Evolutionary conservation across 495 filamentous ascomycete genomes (phyloP), one percentile per base, ranked within the genome.

Genomic region (Delitschia confertaspora): DNA sequence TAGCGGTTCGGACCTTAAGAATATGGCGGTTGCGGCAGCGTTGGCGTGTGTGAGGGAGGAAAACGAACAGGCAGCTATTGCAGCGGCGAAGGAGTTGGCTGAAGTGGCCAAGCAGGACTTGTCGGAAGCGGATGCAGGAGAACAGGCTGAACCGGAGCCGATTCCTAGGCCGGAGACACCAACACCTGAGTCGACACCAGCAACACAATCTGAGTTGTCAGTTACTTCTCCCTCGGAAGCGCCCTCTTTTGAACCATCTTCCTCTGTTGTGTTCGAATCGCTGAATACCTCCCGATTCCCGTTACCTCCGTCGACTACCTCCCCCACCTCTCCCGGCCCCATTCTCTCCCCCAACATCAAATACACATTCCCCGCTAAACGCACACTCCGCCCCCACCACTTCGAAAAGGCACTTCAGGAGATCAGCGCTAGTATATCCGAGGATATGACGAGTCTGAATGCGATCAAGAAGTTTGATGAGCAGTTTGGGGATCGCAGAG

Each of bases 381-480:
- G 53, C 27, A 46, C 32, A 10, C 39, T 57, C 13, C 45, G 46
- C 20, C 17, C 16, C 3, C 42, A 49, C 6, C 91, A 95, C 61
- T 96, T 96, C 58, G 77, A 82, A 6, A 85, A 79, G 49, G 91
- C 85, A 11, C 68, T 95, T 62, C 71, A 80, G 53, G 88, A 95
- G 62, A 93, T 98, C 57, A 82, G 78, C 45, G 89, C 93, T 0
- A 93, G 85, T 49, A 88, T 95, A 45, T 87, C 79, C 47, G 91
- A 95, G 61, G 91, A 98, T 52, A 98, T 95, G 91, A 72, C 80
- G 25, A 83, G 74, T 24, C 65, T 98, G 40, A 72, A 73, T 41
- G 85, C 85, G 17, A 94, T 98, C 49, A 70, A 83, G 38, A 93
- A 95, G 67, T 98, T 96, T 61, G 93, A 98, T 59, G 85, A 93